Base-by-base conservation (phyloP, 2,329 filamentous ascomycete species). In the Diaporthe caulivora region DNA sequence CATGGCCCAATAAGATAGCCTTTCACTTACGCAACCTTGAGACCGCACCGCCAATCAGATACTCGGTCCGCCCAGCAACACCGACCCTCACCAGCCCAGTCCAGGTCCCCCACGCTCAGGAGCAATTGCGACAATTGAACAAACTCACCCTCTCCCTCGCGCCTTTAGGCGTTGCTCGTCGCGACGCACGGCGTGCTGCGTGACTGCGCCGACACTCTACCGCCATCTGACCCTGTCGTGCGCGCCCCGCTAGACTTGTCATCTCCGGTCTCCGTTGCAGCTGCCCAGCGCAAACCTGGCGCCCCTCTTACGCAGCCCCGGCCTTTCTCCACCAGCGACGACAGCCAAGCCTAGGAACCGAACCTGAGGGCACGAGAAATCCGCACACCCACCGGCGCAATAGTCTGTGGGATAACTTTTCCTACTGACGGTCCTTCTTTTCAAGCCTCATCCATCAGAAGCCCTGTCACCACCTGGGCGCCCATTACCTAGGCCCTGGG, bases 41-140 rank as follows among this genome's bases (percentile, higher is more conserved):
- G 67, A 62, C 40, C n/a, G 40, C 47, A 64, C 67, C 71, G 51
- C 74, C 74, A 75, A 75, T 75, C 74, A 67, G 67, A 29, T 34
- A 24, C 58, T n/a, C 49, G 55, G 68, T 18, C 73, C 71, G 44
- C 71, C 54, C 24, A 70, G 47, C 49, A 70, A 60, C 54, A 26
- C 49, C 57, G 73, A 71, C 47, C 60, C 60, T 65, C 60, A 34
- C 34, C 34, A 64, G 42, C 42, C 11, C 60, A 34, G 42, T 49
- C 42, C 60, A 64, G 31, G 58, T 68, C 58, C 49, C 68, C 57
- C 68, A 53, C 55, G 55, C 44, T 21, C 42, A 49, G 2, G 37
- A 40, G 31, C 10, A 21, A 29, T 34, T 49, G 51, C 51, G 29
- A 26, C n/a, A 68, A 26, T 26, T 26, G 26, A 24, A 44, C 49